Evolutionary conservation across 371 early-diverging fungal genomes (phyloP).

Genomic region (Actinomortierella ambigua): DNA sequence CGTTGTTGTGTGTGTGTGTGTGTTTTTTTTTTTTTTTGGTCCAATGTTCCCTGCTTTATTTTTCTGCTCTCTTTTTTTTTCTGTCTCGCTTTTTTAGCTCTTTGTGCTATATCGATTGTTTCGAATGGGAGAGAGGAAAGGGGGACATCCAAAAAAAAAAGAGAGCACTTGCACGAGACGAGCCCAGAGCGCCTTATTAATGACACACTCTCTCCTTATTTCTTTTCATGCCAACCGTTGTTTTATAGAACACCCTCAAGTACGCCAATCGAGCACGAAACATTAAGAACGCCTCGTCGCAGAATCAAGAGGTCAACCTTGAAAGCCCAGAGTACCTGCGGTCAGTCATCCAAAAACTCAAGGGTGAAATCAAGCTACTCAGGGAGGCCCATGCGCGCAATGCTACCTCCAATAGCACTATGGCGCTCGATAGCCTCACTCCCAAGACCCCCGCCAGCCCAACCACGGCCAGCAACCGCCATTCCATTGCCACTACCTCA

Average conservation of each 20-base stretch:
- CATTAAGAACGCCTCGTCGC: conserved; percentile 80
- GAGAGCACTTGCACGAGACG: too few relatives aligned
- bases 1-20: not conserved
- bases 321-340: conserved; percentile 64
- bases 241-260: conserved; percentile 77
- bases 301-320: conserved; percentile 74
- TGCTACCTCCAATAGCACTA: conserved; percentile 7
- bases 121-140: too few relatives aligned
- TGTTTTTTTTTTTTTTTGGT: conserved; percentile 1
- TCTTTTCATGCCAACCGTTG: conserved; percentile 19
- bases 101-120: not conserved
- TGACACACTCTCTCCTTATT: conserved; percentile 6
- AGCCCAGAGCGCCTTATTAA: conserved; percentile 12
- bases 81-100: not conserved
- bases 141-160: too few relatives aligned
- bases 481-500: conserved; percentile 8
- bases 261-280: conserved; percentile 91
- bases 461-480: conserved; percentile 11
- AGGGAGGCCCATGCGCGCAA: conserved; percentile 30
- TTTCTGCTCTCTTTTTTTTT: not conserved
- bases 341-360: conserved; percentile 60
- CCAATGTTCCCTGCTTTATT: not conserved
- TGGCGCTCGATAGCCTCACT: not conserved
- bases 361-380: conserved; percentile 54
- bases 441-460: not conserved